Evolutionary conservation across 2,329 filamentous ascomycete genomes (phyloP), one percentile per base, ranked within the genome.

Genomic region (Raffaelea albimanens): DNA sequence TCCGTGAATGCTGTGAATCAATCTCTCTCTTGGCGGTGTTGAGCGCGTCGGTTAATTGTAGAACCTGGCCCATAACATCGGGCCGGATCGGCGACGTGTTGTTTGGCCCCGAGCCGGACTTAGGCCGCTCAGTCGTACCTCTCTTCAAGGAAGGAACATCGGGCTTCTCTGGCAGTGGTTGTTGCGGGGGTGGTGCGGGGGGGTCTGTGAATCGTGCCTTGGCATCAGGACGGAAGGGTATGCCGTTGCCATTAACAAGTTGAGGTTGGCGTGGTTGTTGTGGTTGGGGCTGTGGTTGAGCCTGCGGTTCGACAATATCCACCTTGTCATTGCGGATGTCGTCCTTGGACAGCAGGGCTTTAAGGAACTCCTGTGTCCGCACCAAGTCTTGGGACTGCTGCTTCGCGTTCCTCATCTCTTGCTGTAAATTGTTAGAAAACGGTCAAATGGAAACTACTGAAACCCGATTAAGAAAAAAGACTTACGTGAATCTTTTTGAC

Each of bases 131-230:
- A 0, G 85, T 90, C 22, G 86, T 81, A 4, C 75, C 75, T 47
- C 89, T 78, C 60, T 87, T 89, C 25, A 95, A 65, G 1, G 87
- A 79, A 0, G 82, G 78, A 16, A 76, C 79, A 63, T 95, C 88
- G 0, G 91, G 91, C 63, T 96, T 96, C 61, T 96, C 90, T 1
- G 91, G 91, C 5, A 97, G 71, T 14, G 91, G 91, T 57, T 95
- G 90, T 56, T 95, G 89, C 23, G 91, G 91, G 22, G 91, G 91
- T 8, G 91, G 91, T 20, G 90, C 91, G 4, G 91, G 91, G 44
- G 91, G 91, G 49, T 96, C 90, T 1, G 87, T 93, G 62, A 96
- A 97, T 45, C 89, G 79, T 4, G 86, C 79, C 58, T 93, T 91
- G 38, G 82, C 71, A 59, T 95, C 89, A 19, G 80, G 68, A 55